phyloP scores from a whole-genome alignment of 2,329 filamentous ascomycete genomes.

The Balansia obtecta region DNA sequence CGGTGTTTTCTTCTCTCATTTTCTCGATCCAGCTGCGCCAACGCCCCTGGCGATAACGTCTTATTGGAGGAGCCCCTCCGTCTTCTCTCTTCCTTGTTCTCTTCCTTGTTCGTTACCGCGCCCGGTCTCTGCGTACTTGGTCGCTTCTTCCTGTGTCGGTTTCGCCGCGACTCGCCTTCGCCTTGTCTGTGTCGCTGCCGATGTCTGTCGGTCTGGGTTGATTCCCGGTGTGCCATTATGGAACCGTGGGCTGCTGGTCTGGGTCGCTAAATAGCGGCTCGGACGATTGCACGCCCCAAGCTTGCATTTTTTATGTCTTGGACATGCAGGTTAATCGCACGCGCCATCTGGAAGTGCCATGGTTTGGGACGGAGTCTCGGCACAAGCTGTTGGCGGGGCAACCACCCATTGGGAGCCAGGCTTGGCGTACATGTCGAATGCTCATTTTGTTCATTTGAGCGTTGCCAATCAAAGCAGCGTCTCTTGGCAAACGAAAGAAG shows the following conservation, averaged over 20 bases:
- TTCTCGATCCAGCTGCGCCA: constrained; percentile 53
- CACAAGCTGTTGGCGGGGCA: constrained; percentile 5
- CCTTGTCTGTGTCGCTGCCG: constrained; percentile 17
- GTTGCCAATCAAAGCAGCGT: no score
- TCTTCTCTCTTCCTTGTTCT: constrained; percentile 15
- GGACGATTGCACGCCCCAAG: neutral
- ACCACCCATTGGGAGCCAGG: neutral
- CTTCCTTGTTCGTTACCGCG: constrained; percentile 19
- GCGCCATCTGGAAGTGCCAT: neutral
- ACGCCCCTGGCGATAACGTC: constrained; percentile 37
- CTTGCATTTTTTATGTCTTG: neutral
- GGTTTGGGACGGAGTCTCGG: neutral
- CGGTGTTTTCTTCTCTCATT: constrained; percentile 40
- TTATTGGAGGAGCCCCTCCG: constrained; percentile 11
- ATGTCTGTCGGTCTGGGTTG: constrained; percentile 9
- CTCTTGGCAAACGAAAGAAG: no score
- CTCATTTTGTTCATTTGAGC: no score
- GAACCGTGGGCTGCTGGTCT: neutral
- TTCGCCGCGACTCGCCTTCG: constrained; percentile 17
- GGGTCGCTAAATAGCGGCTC: constrained; percentile 7
- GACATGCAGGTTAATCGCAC: neutral
- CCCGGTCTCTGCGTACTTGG: constrained; percentile 20
- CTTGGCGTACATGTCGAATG: neutral
- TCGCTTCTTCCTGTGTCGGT: constrained; percentile 24
- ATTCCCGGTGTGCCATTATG: constrained; percentile 6